Percentiles rank a stretch among this genome's conserved stretches.
phyloP scores from a whole-genome alignment of 2,329 filamentous ascomycete species.

The Erysiphe pulchra region DNA sequence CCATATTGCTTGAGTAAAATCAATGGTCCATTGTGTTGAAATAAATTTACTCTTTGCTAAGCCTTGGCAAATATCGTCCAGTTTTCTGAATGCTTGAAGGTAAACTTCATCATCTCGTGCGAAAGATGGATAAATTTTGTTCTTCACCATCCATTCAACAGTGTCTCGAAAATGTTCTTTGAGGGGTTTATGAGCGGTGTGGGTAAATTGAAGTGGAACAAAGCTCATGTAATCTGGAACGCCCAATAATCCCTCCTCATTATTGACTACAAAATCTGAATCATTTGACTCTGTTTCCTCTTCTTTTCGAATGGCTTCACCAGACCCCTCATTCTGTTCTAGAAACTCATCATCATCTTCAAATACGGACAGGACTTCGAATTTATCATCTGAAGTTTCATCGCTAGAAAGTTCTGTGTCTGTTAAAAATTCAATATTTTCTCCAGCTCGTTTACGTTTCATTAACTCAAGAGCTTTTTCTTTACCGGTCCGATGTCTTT shows the following conservation, averaged over 20 bases:
- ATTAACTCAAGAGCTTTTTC: conserved; percentile 18
- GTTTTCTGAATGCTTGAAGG: conserved; percentile 38
- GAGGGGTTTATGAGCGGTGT: conserved; percentile 36
- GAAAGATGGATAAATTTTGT: conserved; percentile 50
- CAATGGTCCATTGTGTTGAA: conserved; percentile 41
- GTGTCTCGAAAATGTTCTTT: conserved; percentile 50
- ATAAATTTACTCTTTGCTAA: conserved; percentile 45
- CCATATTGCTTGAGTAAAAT: conserved; percentile 39
- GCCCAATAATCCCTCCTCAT: conserved; percentile 28
- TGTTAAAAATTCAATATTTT: conserved; percentile 16
- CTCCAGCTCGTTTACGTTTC: conserved; percentile 16
- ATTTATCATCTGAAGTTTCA: conserved; percentile 1
- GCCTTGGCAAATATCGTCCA: conserved; percentile 43
- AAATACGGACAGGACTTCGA: conserved; percentile 22
- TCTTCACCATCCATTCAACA: conserved; percentile 61
- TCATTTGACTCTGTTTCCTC: conserved; percentile 11
- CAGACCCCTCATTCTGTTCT: neutral
- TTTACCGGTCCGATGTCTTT: conserved; percentile 14
- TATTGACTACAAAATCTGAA: conserved; percentile 35
- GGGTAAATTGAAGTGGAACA: conserved; percentile 45
- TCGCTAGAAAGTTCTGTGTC: conserved; percentile 12
- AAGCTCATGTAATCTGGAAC: conserved; percentile 21
- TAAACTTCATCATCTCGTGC: conserved; percentile 37
- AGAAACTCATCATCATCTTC: conserved; percentile 15
- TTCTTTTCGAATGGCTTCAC: conserved; percentile 1